Percentiles rank a stretch among this genome's conserved stretches.
These are phyloP conservation scores for Candida insectalens DNA, from an alignment of 805 yeast species.

Conservation along the genomic window DNA sequence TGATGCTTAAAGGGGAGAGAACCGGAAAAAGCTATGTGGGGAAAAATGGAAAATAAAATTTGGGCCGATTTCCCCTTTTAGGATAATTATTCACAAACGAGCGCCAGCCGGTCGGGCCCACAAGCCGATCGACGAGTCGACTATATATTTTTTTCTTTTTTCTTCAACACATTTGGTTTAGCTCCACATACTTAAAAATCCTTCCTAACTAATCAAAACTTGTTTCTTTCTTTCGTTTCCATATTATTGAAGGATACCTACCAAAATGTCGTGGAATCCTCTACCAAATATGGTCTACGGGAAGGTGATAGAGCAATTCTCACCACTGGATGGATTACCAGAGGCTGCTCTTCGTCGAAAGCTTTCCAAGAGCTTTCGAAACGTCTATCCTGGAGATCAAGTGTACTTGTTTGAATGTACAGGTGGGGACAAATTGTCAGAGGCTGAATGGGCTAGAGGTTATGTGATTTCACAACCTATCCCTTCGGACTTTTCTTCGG, in stretches of 20 bases:
- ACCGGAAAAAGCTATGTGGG: too few relatives aligned
- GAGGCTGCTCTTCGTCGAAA: slow-evolving; percentile 4
- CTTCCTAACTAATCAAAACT: too few relatives aligned
- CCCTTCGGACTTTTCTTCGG: slow-evolving; percentile 58
- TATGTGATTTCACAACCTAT: slow-evolving; percentile 59
- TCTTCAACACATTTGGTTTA: too few relatives aligned
- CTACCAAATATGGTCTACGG: slow-evolving; percentile 36
- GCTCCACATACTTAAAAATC: too few relatives aligned
- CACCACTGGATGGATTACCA: slow-evolving; percentile 25
- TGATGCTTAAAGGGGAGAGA: too few relatives aligned
- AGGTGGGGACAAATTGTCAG: background rate
- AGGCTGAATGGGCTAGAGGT: slow-evolving; percentile 62
- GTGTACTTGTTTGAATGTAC: slow-evolving; percentile 58
- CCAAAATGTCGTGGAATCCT: slow-evolving; percentile 19
- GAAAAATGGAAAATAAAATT: too few relatives aligned
- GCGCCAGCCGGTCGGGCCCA: too few relatives aligned
- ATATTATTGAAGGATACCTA: background rate
- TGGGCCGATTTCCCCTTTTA: too few relatives aligned
- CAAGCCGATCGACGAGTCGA: too few relatives aligned
- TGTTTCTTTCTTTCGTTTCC: background rate
- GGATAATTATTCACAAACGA: too few relatives aligned
- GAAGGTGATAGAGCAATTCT: slow-evolving; percentile 31
- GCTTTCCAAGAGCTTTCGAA: slow-evolving; percentile 21
- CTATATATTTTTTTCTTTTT: too few relatives aligned
- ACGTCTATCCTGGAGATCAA: slow-evolving; percentile 70